Evolutionary conservation across 495 filamentous ascomycete species (phyloP), one percentile per base, ranked within the genome.

Genomic region (Thozetella sp.): DNA sequence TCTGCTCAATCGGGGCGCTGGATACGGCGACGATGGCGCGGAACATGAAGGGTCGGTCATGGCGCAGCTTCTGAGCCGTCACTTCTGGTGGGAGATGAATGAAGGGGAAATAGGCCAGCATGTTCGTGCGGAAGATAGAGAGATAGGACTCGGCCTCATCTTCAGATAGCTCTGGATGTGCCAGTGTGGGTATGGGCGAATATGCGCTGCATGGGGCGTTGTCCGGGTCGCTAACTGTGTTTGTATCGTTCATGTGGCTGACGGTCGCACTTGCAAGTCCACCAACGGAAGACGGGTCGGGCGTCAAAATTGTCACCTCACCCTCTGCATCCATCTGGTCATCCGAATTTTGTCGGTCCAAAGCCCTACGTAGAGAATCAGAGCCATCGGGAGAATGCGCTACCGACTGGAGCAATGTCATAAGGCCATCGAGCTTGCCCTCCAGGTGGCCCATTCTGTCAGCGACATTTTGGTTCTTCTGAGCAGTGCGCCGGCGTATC

Each of bases 381-480:
- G 48, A 50, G 9, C 54, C 45, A 20, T 58, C 51, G 13, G 59
- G 46, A 22, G 61, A 52, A 12, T 46, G 34, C 11, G 50, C 27
- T 9, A 58, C 51, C 11, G 66, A 62, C 63, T 58, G 76, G 66
- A 85, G 66, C 1, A 80, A 57, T 15, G 75, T 78, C 24, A 83
- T 72, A 20, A 86, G 69, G 53, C 71, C 73, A 55, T 84, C 82
- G 48, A 86, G 67, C 60, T 80, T 86, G 30, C 76, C 77, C 64
- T 86, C 83, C 3, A 84, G 72, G 40, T 78, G 75, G 11, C 71
- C 69, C 1, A 72, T 73, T 55, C 69, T 74, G 6, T 66, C 26
- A 4, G 58, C 51, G 3, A 61, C 58, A 24, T 62, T 50, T 55
- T 65, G 59, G 2, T 53, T 73, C 11, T 62, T 67, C 20, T 62